Evolutionary conservation across 129 eudicot genomes (phyloP), one percentile per base, ranked within the genome.

Genomic region (Tagetes patula): DNA sequence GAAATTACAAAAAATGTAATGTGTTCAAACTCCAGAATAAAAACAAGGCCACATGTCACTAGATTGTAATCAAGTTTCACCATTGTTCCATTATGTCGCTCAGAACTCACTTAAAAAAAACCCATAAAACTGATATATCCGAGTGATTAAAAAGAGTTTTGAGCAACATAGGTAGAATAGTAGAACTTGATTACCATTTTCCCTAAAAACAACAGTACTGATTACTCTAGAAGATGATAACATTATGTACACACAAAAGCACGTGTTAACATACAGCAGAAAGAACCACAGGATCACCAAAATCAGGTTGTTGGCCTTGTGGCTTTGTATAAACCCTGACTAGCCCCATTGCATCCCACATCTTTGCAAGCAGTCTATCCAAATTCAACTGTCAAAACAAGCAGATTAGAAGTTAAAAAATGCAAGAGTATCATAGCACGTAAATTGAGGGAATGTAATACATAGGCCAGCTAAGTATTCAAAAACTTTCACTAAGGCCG

Each of bases 291-390:
- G 99, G 99, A 60, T 95, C 99, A 40, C 83, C 3, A 76, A 95
- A 95, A 83, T 95, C 99, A 49, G 97, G 99, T 79, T 95, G 97
- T 76, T 95, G 99, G 61, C 97, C 97, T 67, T 95, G 99, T 37
- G 97, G 99, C 75, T 95, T 95, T 72, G 99, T 84, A 49, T 95
- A 95, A 80, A 90, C 92, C 84, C 97, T 85, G 65, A 95, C 99
- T 55, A 95, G 91, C 74, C 99, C 99, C 99, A 95, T 95, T 34
- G 82, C 99, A 8, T 95, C 97, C 99, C 99, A 95, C 99, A 95
- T 90, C 81, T 82, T 95, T 61, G 96, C 94, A 76, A 95, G 96
- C 79, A 95, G 84, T 82, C 99, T 90, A 72, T 95, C 99, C 74
- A 95, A 81, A 86, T 95, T 95, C 80, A 95, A 89, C 99, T 95